These are phyloP conservation scores for Drechslera avenae DNA, from an alignment of 2,329 filamentous ascomycete genomes.

Conservation along the genomic window DNA sequence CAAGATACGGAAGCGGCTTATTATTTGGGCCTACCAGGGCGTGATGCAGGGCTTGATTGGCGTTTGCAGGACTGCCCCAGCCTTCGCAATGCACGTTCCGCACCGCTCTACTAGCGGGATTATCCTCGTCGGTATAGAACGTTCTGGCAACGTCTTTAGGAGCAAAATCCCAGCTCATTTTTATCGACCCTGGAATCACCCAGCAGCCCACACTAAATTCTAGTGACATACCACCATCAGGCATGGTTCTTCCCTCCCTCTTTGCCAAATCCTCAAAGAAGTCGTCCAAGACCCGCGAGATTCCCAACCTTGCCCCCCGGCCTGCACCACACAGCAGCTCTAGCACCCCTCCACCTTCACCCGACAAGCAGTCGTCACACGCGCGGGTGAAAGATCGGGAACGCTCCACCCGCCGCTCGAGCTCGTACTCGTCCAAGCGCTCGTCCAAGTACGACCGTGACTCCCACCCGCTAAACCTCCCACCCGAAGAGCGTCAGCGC, in stretches of 20 bases:
- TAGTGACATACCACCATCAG: slow-evolving; percentile 25
- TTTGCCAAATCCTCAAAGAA: slow-evolving; percentile 47
- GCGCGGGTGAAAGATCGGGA: slow-evolving; percentile 40
- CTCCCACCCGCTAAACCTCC: slow-evolving; percentile 87
- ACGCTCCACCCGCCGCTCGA: slow-evolving; percentile 35
- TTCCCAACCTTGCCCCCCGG: slow-evolving; percentile 30
- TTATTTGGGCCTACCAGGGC: too few relatives aligned
- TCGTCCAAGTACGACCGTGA: slow-evolving; percentile 63
- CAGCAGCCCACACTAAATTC: slow-evolving; percentile 38
- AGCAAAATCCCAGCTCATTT: slow-evolving; percentile 30
- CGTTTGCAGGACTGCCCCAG: slow-evolving; percentile 17
- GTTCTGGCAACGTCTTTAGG: slow-evolving; percentile 40
- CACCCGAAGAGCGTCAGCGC: slow-evolving; percentile 83
- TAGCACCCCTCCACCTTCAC: slow-evolving; percentile 45
- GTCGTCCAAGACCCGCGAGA: slow-evolving; percentile 35
- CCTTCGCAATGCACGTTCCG: slow-evolving; percentile 28
- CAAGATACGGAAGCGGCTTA: too few relatives aligned
- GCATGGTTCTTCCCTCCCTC: slow-evolving; percentile 47
- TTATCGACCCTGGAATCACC: slow-evolving; percentile 33
- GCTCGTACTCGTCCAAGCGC: slow-evolving; percentile 43
- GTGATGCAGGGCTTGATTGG: too few relatives aligned
- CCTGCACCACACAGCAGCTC: slow-evolving; percentile 26
- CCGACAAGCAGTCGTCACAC: slow-evolving; percentile 44
- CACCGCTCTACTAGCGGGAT: slow-evolving; percentile 27
- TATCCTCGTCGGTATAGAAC: slow-evolving; percentile 33